These are phyloP conservation scores for Aspergillus quadricinctus DNA, from an alignment of 2,329 filamentous ascomycete genomes.

Conservation along the genomic window DNA sequence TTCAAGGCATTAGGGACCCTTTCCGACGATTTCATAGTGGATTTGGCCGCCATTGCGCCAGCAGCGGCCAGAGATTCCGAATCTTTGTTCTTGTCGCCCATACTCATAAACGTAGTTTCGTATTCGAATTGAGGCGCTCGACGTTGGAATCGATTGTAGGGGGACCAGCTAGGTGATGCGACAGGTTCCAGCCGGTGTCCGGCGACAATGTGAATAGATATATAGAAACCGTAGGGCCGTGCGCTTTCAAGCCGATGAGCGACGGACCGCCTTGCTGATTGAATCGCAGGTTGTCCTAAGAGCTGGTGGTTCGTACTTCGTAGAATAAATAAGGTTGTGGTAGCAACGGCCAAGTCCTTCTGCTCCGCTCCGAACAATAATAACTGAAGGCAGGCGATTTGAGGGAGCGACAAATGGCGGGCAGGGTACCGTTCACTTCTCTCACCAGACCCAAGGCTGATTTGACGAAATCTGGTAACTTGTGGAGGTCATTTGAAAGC, in stretches of 20 bases:
- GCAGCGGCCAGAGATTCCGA: constrained; percentile 15
- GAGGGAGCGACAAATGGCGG: constrained; percentile 9
- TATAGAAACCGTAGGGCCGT: background rate
- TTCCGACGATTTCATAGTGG: constrained; percentile 18
- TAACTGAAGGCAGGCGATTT: constrained; percentile 12
- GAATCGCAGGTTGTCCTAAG: background rate
- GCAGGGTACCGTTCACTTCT: constrained; percentile 5
- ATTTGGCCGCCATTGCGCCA: constrained; percentile 14
- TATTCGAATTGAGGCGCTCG: constrained; percentile 12
- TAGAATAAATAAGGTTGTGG: constrained; percentile 18
- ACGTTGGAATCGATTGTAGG: constrained; percentile 8
- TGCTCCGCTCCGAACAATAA: constrained; percentile 20
- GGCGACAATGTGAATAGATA: constrained; percentile 10
- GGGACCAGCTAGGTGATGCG: constrained; percentile 14
- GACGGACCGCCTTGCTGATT: background rate
- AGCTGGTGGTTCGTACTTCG: background rate
- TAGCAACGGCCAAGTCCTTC: constrained; percentile 14
- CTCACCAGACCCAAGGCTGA: constrained; percentile 19
- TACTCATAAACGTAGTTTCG: constrained; percentile 9
- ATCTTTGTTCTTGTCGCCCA: constrained; percentile 20
- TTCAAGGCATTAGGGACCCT: constrained; percentile 23
- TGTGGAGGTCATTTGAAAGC: constrained; percentile 20
- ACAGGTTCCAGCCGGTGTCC: constrained; percentile 13
- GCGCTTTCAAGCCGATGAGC: background rate
- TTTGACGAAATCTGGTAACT: constrained; percentile 9